phyloP scores from a whole-genome alignment of 768 basidiomycete species.

The Phylloporus arenicola region DNA sequence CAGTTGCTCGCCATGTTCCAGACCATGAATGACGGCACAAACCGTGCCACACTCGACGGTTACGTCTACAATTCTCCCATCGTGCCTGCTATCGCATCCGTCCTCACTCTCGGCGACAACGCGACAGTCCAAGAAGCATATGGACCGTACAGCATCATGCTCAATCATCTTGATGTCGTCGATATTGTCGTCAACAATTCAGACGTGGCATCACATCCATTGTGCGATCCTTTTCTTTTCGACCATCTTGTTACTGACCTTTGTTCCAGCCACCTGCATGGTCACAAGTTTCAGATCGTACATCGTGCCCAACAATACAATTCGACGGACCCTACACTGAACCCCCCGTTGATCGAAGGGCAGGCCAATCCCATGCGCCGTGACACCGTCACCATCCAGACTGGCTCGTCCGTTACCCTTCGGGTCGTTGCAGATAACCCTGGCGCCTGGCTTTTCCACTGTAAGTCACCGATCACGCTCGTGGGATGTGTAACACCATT shows the following conservation, averaged over 20 bases:
- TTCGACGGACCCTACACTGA: conserved; percentile 66
- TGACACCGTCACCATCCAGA: conserved; percentile 79
- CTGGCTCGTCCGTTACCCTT: conserved; percentile 61
- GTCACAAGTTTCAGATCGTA: background rate
- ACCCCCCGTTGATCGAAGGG: conserved; percentile 74
- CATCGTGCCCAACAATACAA: conserved; percentile 45
- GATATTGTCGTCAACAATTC: conserved; percentile 72
- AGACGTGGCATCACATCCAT: conserved; percentile 77
- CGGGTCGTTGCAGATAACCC: conserved; percentile 89
- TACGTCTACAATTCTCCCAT: conserved; percentile 62
- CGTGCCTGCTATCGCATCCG: conserved; percentile 74
- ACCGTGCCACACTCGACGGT: conserved; percentile 71
- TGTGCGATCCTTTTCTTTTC: conserved; percentile 43
- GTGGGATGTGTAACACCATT: background rate
- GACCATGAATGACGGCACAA: conserved; percentile 82
- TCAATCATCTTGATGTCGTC: conserved; percentile 70
- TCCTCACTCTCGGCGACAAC: conserved; percentile 68
- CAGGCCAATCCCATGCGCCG: conserved; percentile 88
- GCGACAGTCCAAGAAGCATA: conserved; percentile 67
- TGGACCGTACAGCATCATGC: conserved; percentile 70
- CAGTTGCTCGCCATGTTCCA: conserved; percentile 73
- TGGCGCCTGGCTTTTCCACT: conserved; percentile 84
- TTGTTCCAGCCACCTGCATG: background rate
- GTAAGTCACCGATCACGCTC: conserved; percentile 35
- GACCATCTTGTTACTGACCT: background rate